Conservation (phyloP, 2,329 filamentous ascomycete genomes). For the Phaeosphaeriaceae sp. region DNA sequence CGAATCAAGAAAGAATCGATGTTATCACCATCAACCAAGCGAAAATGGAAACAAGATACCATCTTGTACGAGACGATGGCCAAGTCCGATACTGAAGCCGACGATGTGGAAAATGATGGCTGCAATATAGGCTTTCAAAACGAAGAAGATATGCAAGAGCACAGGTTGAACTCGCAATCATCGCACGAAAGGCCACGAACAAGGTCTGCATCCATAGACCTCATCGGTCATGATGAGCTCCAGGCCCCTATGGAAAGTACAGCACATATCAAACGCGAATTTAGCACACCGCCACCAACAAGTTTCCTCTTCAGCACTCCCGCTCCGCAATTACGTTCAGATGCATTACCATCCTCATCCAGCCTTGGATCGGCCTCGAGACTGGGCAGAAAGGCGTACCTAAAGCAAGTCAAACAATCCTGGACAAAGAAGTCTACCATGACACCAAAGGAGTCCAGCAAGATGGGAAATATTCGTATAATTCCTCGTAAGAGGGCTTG, state of each 20-base stretch:
- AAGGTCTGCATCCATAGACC: constrained; percentile 6
- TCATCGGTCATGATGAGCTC: constrained; percentile 11
- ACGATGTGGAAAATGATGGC: neutral
- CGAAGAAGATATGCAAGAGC: constrained; percentile 4
- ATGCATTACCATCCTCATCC: neutral
- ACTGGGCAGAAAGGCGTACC: constrained; percentile 14
- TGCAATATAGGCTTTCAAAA: constrained; percentile 4
- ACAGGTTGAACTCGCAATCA: constrained; percentile 1
- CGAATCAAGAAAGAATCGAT: constrained; percentile 13
- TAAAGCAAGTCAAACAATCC: constrained; percentile 29
- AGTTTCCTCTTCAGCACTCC: constrained; percentile 18
- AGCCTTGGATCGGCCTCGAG: constrained; percentile 12
- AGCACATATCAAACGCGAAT: constrained; percentile 31
- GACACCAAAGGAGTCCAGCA: constrained; percentile 8
- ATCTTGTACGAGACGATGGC: constrained; percentile 1
- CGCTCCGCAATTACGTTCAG: constrained; percentile 19
- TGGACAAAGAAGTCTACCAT: constrained; percentile 26
- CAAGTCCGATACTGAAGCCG: constrained; percentile 4
- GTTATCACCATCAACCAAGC: constrained; percentile 2
- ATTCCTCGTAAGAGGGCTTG: constrained; percentile 11
- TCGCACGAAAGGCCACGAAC: neutral
- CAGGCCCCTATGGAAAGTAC: constrained; percentile 5
- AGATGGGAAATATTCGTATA: constrained; percentile 14
- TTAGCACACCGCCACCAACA: constrained; percentile 17
- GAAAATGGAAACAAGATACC: neutral